Evolutionary conservation across 495 filamentous ascomycete species (phyloP), one percentile per base, ranked within the genome.

Genomic region (Xylaria scruposa): DNA sequence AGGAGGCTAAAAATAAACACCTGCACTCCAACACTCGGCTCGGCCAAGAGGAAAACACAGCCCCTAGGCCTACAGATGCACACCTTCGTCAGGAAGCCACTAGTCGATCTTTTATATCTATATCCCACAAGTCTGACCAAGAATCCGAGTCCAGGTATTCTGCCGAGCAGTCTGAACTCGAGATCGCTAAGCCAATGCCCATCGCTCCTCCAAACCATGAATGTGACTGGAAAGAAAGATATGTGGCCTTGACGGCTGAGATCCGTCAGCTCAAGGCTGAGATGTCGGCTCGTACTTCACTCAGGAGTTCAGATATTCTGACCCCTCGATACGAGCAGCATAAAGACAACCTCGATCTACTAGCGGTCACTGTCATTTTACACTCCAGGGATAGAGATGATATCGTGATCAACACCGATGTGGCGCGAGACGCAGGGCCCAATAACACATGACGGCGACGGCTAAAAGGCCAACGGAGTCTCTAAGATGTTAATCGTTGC

Each of bases 351-450:
- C 69, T 82, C 33, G 81, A 80, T 29, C 80, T 86, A n/a, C 73
- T 80, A 26, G 84, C 84, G 0, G 68, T 86, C 19, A 86, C 82
- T 17, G 81, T 86, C 70, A 76, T 84, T 3, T 59, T 88, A 74
- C 85, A 85, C 73, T 58, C 83, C 36, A 79, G 74, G 67, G 81
- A 78, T 10, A 81, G 78, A 73, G 84, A 86, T 17, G 84, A 87
- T 67, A 70, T 87, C 69, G 78, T 86, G 49, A 79, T 86, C 54
- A 82, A 79, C 53, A 83, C 82, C 7, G 81, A 85, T 59, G 72
- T 84, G 13, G 17, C 6, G 7, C 59, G 7, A 21, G 47, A 70
- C 24, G 49, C 15, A 44, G 40, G 36, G 13, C 13, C 68, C 5
- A n/a, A 26, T 42, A 58, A 46, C 21, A 12, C 19, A 7, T n/a